A percentile compares a stretch with the other conserved stretches of the same genome.
Evolutionary conservation across 2,329 filamentous ascomycete species (phyloP).

Genomic region (Trichoderma gracile): DNA sequence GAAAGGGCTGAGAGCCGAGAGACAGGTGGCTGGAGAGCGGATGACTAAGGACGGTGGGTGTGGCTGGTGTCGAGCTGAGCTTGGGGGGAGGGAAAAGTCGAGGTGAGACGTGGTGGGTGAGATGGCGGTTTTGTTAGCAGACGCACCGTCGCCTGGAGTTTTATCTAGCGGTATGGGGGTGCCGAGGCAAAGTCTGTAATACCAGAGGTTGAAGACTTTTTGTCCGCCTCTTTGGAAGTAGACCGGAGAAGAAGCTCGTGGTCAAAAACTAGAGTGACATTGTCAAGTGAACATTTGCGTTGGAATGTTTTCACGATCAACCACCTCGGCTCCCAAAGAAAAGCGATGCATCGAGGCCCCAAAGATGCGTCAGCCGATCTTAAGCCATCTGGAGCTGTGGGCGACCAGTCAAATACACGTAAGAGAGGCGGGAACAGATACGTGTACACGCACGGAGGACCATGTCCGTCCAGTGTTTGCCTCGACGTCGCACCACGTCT

Average conservation of each 20-base stretch:
- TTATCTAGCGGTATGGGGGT: neutral
- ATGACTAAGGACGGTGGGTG: slow-evolving; percentile 1
- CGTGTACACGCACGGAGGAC: slow-evolving; percentile 4
- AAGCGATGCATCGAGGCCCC: neutral
- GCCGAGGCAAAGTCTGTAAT: neutral
- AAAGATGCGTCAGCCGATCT: neutral
- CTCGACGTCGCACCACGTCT: neutral
- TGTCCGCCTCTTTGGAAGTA: no score
- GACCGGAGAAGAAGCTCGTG: neutral
- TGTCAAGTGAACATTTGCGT: no score
- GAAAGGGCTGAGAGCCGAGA: neutral
- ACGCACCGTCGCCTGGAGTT: neutral
- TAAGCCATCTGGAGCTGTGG: neutral
- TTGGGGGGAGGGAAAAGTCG: neutral
- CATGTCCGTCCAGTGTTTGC: neutral
- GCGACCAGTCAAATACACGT: neutral
- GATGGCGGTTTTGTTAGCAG: neutral
- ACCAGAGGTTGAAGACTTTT: no score
- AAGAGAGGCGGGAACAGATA: neutral
- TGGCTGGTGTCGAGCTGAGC: neutral
- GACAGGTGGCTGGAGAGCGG: neutral
- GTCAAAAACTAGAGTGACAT: neutral
- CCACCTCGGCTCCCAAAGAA: no score
- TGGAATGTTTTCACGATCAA: no score
- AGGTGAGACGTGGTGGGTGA: neutral